Percentiles rank a stretch among this genome's conserved stretches.
Evolutionary conservation across 1,284 basidiomycete genomes (phyloP).

Genomic region (Mrakiaceae sp.): DNA sequence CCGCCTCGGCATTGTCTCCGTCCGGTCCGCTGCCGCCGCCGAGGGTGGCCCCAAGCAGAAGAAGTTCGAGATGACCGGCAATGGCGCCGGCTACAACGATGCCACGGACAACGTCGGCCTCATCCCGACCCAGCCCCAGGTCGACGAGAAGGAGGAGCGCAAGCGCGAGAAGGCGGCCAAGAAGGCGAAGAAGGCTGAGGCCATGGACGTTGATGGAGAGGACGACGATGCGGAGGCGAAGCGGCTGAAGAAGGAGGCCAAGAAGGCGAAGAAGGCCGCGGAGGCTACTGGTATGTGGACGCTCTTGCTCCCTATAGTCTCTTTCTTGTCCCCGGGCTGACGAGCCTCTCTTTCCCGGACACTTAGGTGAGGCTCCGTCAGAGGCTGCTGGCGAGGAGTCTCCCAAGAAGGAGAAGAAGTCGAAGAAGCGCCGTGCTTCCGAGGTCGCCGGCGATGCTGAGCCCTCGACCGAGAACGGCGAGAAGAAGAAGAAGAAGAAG

Average conservation of each 20-base stretch:
- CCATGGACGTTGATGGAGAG: conserved; percentile 35
- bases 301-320: background rate
- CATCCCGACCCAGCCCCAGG: conserved; percentile 67
- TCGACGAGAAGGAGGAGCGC: conserved; percentile 40
- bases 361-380: background rate
- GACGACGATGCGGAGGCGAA: conserved; percentile 40
- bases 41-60: conserved; percentile 52
- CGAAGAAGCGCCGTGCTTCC: conserved; percentile 38
- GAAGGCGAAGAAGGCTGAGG: conserved; percentile 59
- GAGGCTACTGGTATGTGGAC: background rate
- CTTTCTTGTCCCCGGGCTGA: background rate
- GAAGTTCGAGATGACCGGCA: conserved; percentile 65
- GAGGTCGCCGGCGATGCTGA: conserved; percentile 41
- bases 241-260: conserved; percentile 51
- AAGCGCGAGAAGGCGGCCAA: conserved; percentile 58
- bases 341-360: background rate
- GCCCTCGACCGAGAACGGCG: conserved; percentile 16
- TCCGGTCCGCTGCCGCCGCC: conserved; percentile 45
- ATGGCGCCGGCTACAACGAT: conserved; percentile 64
- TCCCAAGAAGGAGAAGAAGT: conserved; percentile 27
- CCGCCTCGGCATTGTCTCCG: conserved; percentile 56
- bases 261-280: conserved; percentile 30
- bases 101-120: conserved; percentile 66
- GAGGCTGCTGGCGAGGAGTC: conserved; percentile 9
- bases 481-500: conserved; percentile 46